Evolutionary conservation across 305 asterid species (phyloP).

Genomic region (Plantago coronopus): DNA sequence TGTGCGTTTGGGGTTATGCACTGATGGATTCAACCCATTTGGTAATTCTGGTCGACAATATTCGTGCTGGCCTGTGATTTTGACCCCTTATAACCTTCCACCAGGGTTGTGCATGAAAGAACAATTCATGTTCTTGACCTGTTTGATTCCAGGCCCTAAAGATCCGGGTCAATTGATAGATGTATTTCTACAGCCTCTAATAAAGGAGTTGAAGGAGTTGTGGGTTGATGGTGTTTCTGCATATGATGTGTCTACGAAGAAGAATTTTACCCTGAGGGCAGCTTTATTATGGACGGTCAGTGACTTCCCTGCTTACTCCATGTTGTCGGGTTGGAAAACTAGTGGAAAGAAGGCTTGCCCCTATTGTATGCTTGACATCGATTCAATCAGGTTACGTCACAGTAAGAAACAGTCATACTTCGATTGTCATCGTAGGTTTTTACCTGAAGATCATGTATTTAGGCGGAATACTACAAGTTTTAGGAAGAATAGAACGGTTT

Average conservation of each 20-base stretch:
- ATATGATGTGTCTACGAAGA: background rate
- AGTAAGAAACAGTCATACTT: background rate
- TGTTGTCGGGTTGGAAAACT: background rate
- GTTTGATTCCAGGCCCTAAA: background rate
- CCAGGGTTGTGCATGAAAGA: background rate
- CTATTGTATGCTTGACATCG: background rate
- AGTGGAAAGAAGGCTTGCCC: background rate
- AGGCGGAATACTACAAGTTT: background rate
- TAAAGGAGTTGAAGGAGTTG: constrained; percentile 7
- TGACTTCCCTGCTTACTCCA: background rate
- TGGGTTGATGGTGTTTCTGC: constrained; percentile 4
- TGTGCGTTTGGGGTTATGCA: background rate
- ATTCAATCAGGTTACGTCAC: too few relatives aligned
- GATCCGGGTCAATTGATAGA: background rate
- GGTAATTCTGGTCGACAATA: background rate
- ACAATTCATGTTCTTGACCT: background rate
- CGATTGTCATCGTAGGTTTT: background rate
- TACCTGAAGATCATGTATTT: background rate
- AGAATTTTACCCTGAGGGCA: constrained; percentile 5
- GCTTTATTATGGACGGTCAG: constrained; percentile 1
- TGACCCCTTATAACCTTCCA: too few relatives aligned
- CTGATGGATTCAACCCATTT: background rate
- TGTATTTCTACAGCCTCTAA: background rate
- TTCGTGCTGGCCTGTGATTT: background rate
- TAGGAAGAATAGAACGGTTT: background rate